A percentile compares a stretch with the other conserved stretches of the same genome.
Evolutionary conservation across 495 filamentous ascomycete genomes (phyloP).

Genomic region (Podospora sp.): DNA sequence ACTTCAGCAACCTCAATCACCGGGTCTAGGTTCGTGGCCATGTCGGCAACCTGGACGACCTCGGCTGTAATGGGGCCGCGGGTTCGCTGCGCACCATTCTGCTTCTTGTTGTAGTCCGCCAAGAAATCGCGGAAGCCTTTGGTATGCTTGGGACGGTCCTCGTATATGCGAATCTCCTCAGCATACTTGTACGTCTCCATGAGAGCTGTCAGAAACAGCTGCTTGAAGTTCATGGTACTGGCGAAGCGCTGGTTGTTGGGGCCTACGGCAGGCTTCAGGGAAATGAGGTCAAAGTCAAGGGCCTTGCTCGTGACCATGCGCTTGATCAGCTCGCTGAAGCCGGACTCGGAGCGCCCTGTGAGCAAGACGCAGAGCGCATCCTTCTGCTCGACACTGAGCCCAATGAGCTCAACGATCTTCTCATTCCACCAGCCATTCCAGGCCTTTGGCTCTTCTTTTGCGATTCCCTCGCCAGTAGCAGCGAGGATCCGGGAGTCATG

Average conservation of each 20-base stretch:
- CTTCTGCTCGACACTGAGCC: constrained; percentile 81
- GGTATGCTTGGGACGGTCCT: constrained; percentile 63
- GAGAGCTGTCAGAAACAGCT: constrained; percentile 74
- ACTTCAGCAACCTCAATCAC: constrained; percentile 80
- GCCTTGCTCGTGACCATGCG: constrained; percentile 78
- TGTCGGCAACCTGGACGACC: constrained; percentile 85
- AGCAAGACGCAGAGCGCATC: constrained; percentile 85
- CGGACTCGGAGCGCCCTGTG: constrained; percentile 79
- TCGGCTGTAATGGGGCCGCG: constrained; percentile 71
- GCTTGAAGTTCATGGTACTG: constrained; percentile 87
- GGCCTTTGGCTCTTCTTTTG: constrained; percentile 76
- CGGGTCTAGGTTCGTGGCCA: constrained; percentile 74
- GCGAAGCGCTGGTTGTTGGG: constrained; percentile 74
- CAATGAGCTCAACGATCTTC: constrained; percentile 79
- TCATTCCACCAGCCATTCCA: constrained; percentile 99
- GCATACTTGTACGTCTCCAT: constrained; percentile 82
- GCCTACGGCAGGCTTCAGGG: constrained; percentile 81
- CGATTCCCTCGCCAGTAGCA: constrained; percentile 81
- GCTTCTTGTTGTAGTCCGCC: constrained; percentile 64
- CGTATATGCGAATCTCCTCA: constrained; percentile 74
- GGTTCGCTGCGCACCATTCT: constrained; percentile 38
- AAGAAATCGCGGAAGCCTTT: constrained; percentile 84
- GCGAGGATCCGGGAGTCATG: constrained; percentile 85
- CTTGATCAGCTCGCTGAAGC: constrained; percentile 78
- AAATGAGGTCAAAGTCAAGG: constrained; percentile 86